A percentile compares a stretch with the other conserved stretches of the same genome.
phyloP scores from a whole-genome alignment of 257 asterid genomes.

The Salvia hispanica region DNA sequence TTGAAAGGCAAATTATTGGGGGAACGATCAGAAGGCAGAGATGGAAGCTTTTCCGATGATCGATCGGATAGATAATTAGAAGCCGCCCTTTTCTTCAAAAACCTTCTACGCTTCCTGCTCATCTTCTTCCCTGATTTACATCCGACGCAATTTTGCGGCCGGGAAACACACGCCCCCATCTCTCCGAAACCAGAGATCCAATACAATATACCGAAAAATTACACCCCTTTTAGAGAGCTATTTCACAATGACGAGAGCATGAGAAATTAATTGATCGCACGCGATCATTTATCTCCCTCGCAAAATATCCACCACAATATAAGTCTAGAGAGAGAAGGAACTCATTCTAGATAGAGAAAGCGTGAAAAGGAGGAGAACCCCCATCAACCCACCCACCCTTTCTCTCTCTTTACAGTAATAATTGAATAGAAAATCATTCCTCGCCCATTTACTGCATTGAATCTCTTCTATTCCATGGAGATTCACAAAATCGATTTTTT shows the following conservation, averaged over 20 bases:
- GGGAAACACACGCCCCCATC: slow-evolving; percentile 94
- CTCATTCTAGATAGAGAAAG: slow-evolving; percentile 38
- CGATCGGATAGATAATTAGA: slow-evolving; percentile 51
- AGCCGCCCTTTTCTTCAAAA: slow-evolving; percentile 47
- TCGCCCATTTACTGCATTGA: slow-evolving; percentile 25
- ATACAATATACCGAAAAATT: neutral
- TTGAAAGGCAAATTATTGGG: slow-evolving; percentile 52
- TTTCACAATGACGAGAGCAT: slow-evolving; percentile 10
- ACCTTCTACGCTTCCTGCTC: slow-evolving; percentile 50
- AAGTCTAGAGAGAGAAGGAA: slow-evolving; percentile 37
- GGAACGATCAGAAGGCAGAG: slow-evolving; percentile 67
- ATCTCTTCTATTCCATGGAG: slow-evolving; percentile 30
- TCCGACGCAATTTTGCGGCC: slow-evolving; percentile 61
- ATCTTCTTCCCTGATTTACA: slow-evolving; percentile 52
- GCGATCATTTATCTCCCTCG: slow-evolving; percentile 21
- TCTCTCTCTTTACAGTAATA: too few relatives aligned
- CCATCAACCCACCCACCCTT: slow-evolving; percentile 30
- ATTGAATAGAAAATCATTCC: neutral
- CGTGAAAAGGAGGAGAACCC: slow-evolving; percentile 41
- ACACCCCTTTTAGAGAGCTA: neutral
- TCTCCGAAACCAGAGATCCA: slow-evolving; percentile 17
- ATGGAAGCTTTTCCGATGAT: slow-evolving; percentile 50
- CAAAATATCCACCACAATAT: slow-evolving; percentile 33
- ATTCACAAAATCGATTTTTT: slow-evolving; percentile 26
- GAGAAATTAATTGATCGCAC: slow-evolving; percentile 4